Conservation (phyloP, 2,329 filamentous ascomycete genomes). For the Trichoderma koningiopsis region DNA sequence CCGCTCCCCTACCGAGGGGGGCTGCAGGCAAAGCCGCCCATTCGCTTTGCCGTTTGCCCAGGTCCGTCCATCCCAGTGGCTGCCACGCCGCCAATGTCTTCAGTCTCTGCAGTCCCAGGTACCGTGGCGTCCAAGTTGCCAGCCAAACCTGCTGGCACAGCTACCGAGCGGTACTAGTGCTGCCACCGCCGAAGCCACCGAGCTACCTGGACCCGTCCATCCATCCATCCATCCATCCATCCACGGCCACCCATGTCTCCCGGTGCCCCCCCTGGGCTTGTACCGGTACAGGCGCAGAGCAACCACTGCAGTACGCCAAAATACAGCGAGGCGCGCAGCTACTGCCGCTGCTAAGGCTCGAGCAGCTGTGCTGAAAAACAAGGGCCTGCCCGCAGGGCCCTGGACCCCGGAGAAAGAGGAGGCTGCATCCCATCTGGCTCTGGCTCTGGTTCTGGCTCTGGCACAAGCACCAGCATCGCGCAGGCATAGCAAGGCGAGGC, state of each 20-base stretch:
- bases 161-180: neutral
- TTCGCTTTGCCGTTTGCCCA: constrained; percentile 1
- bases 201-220: neutral
- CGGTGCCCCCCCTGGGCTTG: neutral
- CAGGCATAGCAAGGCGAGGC: constrained; percentile 9
- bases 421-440: constrained; percentile 13
- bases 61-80: neutral
- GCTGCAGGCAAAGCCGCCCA: neutral
- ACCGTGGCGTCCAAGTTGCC: neutral
- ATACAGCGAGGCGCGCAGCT: neutral
- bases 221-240: neutral
- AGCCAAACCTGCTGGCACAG: neutral
- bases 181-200: neutral
- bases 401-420: neutral
- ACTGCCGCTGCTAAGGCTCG: neutral
- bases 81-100: neutral
- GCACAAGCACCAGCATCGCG: neutral
- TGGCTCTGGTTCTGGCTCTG: neutral
- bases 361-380: neutral
- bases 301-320: neutral
- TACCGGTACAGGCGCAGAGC: neutral
- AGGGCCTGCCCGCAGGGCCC: neutral
- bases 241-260: neutral
- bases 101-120: neutral
- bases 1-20: constrained; percentile 12